Evolutionary conservation across 2,329 filamentous ascomycete species (phyloP).

Genomic region (Phyllosticta citribraziliensis): DNA sequence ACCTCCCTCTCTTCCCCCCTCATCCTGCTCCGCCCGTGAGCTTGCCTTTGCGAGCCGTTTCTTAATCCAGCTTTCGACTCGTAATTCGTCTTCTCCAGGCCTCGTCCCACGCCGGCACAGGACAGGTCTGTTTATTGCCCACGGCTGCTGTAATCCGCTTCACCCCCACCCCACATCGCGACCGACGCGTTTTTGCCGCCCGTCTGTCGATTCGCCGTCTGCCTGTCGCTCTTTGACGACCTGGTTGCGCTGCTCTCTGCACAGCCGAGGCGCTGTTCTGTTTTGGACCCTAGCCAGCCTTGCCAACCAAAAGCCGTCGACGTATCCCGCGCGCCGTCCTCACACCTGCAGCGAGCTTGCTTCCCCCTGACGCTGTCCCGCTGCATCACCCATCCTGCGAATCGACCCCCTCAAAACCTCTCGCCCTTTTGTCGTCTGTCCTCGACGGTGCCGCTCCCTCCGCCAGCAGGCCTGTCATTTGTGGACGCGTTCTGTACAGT

Average conservation of each 20-base stretch:
- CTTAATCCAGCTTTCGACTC: not conserved
- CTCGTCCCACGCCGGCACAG: not conserved
- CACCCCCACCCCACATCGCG: not conserved
- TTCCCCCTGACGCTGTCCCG: not conserved
- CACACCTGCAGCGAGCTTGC: slow-evolving; percentile 7
- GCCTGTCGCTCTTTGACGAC: not conserved
- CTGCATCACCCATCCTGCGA: not conserved
- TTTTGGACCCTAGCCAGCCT: not conserved
- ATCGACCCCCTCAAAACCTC: not conserved
- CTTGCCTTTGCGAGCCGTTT: not conserved
- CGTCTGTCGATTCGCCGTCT: not conserved
- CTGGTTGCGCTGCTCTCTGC: not conserved
- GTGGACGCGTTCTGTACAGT: slow-evolving; percentile 16
- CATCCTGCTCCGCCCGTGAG: not conserved
- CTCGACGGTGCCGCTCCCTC: slow-evolving; percentile 11
- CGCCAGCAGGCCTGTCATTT: slow-evolving; percentile 22
- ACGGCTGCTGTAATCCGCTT: not conserved
- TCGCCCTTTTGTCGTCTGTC: slow-evolving; percentile 1
- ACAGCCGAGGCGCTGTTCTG: not conserved
- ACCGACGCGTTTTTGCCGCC: not conserved
- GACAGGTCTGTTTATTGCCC: not conserved
- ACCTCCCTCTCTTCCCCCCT: not conserved
- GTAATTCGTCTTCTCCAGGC: not conserved
- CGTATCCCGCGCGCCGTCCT: not conserved
- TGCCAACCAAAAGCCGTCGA: not conserved